Evolutionary conservation across 23 red algal genomes (phyloP).

Genomic region (Gracilaria caudata): DNA sequence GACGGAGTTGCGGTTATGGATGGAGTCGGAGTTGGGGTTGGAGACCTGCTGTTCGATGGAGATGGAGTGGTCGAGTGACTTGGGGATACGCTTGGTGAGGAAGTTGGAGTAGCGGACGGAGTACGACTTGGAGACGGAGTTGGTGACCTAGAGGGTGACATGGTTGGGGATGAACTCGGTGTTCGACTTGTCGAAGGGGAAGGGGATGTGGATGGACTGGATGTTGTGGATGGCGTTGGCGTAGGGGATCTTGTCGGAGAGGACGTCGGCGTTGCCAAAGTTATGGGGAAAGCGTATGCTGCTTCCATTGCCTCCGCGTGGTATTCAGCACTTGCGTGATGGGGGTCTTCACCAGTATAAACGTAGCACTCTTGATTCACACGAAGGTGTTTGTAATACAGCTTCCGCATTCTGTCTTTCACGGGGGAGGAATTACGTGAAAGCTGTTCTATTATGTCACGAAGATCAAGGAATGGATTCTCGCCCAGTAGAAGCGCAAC

Average conservation of each 20-base stretch:
- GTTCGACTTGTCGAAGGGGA: constrained; percentile 1
- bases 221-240: neutral
- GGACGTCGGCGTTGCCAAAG: neutral
- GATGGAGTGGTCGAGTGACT: constrained; percentile 13
- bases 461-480: neutral
- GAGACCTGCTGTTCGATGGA: neutral
- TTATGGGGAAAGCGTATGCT: neutral
- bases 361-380: neutral
- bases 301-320: neutral
- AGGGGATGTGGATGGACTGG: neutral
- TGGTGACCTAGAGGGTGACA: neutral
- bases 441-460: neutral
- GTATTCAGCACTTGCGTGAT: neutral
- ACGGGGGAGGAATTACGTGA: neutral
- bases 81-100: neutral
- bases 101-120: constrained; percentile 21
- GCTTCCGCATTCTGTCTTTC: neutral
- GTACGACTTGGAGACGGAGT: constrained; percentile 13
- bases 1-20: neutral
- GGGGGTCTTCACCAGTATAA: neutral
- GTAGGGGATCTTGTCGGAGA: constrained; percentile 1
- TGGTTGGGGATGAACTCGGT: neutral
- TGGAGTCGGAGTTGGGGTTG: constrained; percentile 13
- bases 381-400: neutral
- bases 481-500: constrained; percentile 44